A percentile compares a stretch with the other conserved stretches of the same genome.
Conservation (phyloP, 352 stramenopile species). For the Blastocystis sp. region DNA sequence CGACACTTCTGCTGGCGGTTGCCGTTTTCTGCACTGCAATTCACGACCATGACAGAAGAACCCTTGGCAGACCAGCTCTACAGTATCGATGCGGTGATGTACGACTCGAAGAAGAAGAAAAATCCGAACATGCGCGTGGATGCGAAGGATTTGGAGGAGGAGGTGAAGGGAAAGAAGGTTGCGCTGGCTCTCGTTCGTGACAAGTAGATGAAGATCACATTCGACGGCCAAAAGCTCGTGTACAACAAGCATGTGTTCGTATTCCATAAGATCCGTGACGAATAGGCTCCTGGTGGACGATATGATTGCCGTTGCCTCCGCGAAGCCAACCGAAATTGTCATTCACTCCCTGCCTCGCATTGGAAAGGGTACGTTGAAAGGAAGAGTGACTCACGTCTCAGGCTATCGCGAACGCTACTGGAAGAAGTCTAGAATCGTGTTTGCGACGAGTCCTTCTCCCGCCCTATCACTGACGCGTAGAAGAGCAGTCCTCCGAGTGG, state of each 20-base stretch:
- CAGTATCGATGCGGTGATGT: slow-evolving; percentile 54
- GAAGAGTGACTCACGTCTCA: background rate
- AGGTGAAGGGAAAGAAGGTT: slow-evolving; percentile 66
- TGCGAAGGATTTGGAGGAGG: slow-evolving; percentile 32
- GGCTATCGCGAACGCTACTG: slow-evolving; percentile 62
- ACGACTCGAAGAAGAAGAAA: slow-evolving; percentile 71
- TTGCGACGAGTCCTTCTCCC: background rate
- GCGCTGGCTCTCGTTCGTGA: background rate
- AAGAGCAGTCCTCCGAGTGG: slow-evolving; percentile 59
- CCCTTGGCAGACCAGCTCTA: background rate
- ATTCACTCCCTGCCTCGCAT: slow-evolving; percentile 50
- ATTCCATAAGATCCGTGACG: background rate
- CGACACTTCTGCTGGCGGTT: background rate
- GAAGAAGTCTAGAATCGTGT: slow-evolving; percentile 70
- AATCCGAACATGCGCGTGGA: slow-evolving; percentile 19
- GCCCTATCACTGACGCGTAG: background rate
- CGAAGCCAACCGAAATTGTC: slow-evolving; percentile 62
- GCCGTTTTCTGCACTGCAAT: background rate
- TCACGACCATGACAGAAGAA: background rate
- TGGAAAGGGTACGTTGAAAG: background rate
- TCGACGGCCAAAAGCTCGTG: slow-evolving; percentile 62
- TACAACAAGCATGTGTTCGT: slow-evolving; percentile 51
- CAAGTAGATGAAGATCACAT: slow-evolving; percentile 64
- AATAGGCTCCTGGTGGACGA: slow-evolving; percentile 53
- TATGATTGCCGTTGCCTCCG: slow-evolving; percentile 65